These are phyloP conservation scores for Cercospora berteroae DNA, from an alignment of 2,329 filamentous ascomycete species.

Conservation along the genomic window DNA sequence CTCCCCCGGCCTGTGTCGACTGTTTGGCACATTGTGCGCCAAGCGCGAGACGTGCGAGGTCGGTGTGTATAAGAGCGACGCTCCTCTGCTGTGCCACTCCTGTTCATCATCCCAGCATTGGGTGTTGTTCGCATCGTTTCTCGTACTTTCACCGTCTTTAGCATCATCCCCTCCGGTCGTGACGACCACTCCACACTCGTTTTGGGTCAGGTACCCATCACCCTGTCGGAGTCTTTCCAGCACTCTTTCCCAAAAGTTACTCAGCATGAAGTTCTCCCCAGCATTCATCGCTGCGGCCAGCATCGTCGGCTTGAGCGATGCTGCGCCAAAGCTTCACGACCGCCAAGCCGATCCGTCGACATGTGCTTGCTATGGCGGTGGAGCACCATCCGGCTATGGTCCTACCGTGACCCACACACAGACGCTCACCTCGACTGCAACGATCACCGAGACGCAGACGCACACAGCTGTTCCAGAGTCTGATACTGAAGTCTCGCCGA, in stretches of 20 bases:
- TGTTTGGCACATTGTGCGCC: not conserved
- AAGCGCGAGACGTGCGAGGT: not conserved
- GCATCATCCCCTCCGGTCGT: conserved; percentile 29
- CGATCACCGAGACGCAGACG: conserved; percentile 13
- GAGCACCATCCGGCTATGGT: conserved; percentile 15
- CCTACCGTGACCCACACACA: conserved; percentile 21
- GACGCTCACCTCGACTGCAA: conserved; percentile 23
- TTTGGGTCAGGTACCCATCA: conserved; percentile 9
- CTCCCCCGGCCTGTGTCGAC: conserved; percentile 16
- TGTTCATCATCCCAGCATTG: conserved; percentile 6
- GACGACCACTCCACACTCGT: conserved; percentile 28
- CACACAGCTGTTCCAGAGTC: conserved; percentile 14
- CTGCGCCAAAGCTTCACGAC: conserved; percentile 50
- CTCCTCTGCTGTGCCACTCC: not conserved
- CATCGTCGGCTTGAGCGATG: conserved; percentile 48
- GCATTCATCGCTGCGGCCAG: conserved; percentile 46
- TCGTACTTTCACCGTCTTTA: conserved; percentile 23
- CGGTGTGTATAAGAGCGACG: conserved; percentile 18
- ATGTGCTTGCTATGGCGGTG: conserved; percentile 15
- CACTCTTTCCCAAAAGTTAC: conserved; percentile 13
- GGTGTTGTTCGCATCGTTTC: not conserved
- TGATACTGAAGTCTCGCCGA: conserved; percentile 19
- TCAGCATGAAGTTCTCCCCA: conserved; percentile 38
- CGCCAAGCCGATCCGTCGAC: conserved; percentile 40
- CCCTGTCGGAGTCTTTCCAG: conserved; percentile 14